These are phyloP conservation scores for Tuber calosporum DNA, from an alignment of 495 filamentous ascomycete species.

Conservation along the genomic window DNA sequence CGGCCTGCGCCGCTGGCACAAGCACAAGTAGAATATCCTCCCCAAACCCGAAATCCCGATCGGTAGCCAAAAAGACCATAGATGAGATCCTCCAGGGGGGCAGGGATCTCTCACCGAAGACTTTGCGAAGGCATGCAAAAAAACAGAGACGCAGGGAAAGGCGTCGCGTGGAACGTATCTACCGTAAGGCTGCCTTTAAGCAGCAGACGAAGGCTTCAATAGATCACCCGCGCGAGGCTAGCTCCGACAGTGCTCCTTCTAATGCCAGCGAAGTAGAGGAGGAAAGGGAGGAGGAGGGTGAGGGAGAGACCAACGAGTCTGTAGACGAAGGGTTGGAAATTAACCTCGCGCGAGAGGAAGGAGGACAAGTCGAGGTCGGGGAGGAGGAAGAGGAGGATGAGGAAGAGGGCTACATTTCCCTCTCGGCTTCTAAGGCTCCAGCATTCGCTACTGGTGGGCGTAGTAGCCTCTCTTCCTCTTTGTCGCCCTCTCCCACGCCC, in stretches of 20 bases:
- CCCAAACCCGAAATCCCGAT: background rate
- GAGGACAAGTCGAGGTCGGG: background rate
- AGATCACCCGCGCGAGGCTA: slow-evolving; percentile 19
- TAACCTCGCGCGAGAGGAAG: background rate
- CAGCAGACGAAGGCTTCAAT: slow-evolving; percentile 12
- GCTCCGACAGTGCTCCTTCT: slow-evolving; percentile 15
- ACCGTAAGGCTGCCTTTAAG: background rate
- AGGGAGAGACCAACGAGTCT: slow-evolving; percentile 16
- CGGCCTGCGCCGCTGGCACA: background rate
- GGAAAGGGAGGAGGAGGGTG: slow-evolving; percentile 1
- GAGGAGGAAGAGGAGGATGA: background rate
- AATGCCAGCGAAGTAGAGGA: background rate
- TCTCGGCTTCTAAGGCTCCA: background rate
- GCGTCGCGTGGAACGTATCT: background rate
- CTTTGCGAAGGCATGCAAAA: background rate
- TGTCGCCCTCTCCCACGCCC: background rate
- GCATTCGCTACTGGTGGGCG: background rate
- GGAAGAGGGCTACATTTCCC: background rate
- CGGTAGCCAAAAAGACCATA: background rate
- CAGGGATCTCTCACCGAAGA: background rate
- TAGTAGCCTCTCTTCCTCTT: background rate
- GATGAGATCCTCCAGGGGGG: background rate
- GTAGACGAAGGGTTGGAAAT: slow-evolving; percentile 29
- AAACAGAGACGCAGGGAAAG: background rate
- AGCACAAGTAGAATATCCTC: background rate